A percentile compares a stretch with the other conserved stretches of the same genome.
These are phyloP conservation scores for Rhizophagus clarus DNA, from an alignment of 192 early-diverging fungal species.

Conservation along the genomic window DNA sequence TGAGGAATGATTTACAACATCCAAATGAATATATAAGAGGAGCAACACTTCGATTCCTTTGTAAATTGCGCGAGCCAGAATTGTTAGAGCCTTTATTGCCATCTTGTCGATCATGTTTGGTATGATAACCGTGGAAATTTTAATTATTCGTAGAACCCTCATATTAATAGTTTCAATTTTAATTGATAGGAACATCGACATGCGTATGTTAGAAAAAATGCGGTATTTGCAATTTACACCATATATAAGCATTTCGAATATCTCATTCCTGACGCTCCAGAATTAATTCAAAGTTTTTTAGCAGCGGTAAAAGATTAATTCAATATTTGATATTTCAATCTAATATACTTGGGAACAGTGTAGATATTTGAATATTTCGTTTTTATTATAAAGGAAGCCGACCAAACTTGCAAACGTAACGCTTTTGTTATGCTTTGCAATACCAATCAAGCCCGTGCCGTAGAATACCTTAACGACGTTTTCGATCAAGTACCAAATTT, in stretches of 20 bases:
- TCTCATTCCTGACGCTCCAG: slow-evolving; percentile 94
- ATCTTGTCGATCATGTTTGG: slow-evolving; percentile 84
- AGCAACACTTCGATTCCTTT: slow-evolving; percentile 88
- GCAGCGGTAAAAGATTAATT: slow-evolving; percentile 43
- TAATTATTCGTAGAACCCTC: not conserved
- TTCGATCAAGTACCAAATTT: slow-evolving; percentile 73
- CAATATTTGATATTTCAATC: not conserved
- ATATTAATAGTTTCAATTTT: slow-evolving; percentile 11
- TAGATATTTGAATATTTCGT: not conserved
- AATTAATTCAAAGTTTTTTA: slow-evolving; percentile 77
- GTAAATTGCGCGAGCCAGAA: slow-evolving; percentile 94
- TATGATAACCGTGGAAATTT: slow-evolving; percentile 32
- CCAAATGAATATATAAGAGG: slow-evolving; percentile 99
- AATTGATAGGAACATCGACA: slow-evolving; percentile 83
- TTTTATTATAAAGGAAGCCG: slow-evolving; percentile 71
- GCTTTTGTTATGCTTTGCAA: slow-evolving; percentile 92
- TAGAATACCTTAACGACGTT: slow-evolving; percentile 80
- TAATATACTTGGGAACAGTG: not conserved
- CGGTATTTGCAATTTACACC: slow-evolving; percentile 87
- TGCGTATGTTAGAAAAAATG: slow-evolving; percentile 98
- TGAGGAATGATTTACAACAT: slow-evolving; percentile 95
- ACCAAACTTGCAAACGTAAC: slow-evolving; percentile 90
- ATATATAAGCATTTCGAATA: slow-evolving; percentile 90
- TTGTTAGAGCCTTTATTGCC: slow-evolving; percentile 93
- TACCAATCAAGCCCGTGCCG: slow-evolving; percentile 74